Percentiles rank a stretch among this genome's conserved stretches.
These are phyloP conservation scores for Fusarium sp. DNA, from an alignment of 2,329 filamentous ascomycete species.

Conservation along the genomic window DNA sequence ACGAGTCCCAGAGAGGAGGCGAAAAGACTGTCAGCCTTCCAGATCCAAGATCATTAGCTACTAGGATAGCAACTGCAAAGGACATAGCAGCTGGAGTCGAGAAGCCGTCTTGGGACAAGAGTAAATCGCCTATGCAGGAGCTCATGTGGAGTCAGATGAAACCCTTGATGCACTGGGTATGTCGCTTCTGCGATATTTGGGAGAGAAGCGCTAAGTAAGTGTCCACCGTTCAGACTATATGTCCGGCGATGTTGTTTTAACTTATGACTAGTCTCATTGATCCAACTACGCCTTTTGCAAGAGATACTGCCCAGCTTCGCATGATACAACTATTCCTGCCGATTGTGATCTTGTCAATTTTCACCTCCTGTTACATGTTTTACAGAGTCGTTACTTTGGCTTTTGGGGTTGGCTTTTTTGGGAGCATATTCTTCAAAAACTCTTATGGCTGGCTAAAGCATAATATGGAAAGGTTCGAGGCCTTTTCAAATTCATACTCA, in stretches of 20 bases:
- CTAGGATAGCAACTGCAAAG: conserved; percentile 55
- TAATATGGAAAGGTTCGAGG: conserved; percentile 64
- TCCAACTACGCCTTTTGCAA: conserved; percentile 68
- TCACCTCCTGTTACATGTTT: not conserved
- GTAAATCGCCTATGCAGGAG: conserved; percentile 78
- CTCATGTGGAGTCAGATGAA: conserved; percentile 80
- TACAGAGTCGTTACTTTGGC: not conserved
- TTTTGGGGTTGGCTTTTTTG: conserved; percentile 5
- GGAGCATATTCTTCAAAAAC: not conserved
- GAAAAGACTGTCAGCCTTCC: conserved; percentile 47
- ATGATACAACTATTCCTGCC: not conserved
- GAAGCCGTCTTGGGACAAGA: conserved; percentile 69
- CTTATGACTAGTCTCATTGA: conserved; percentile 56
- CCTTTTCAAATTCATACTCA: conserved; percentile 46
- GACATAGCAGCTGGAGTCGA: conserved; percentile 57
- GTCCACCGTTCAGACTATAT: not conserved
- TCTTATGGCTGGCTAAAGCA: not conserved
- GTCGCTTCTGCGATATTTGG: conserved; percentile 54
- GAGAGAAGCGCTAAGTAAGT: conserved; percentile 53
- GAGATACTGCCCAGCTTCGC: conserved; percentile 60
- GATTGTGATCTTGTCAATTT: not conserved
- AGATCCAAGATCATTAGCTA: conserved; percentile 45
- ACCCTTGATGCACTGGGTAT: conserved; percentile 69
- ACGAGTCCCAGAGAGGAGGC: conserved; percentile 55
- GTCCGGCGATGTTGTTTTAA: not conserved